Evolutionary conservation across 108 stramenopile genomes (phyloP), one percentile per base, ranked within the genome.

Genomic region (Nannochloropsis oceanica): DNA sequence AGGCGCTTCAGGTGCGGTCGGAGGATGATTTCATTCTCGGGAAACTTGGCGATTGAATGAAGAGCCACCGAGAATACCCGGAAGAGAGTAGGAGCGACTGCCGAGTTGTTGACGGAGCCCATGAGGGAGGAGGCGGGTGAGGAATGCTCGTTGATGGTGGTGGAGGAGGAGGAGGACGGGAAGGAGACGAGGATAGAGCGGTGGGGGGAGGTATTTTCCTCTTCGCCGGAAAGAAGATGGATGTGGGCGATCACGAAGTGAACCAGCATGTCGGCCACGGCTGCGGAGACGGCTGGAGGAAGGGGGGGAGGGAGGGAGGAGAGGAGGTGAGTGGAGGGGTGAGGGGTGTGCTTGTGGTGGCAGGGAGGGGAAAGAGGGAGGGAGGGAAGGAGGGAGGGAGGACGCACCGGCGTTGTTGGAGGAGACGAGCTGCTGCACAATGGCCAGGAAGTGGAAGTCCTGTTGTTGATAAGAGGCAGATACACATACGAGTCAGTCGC

Each of bases 11-110:
- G 82, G 87, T 96, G 93, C 34, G 94, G 95, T 7, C 95, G 91
- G 26, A 98, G 88, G 25, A 93, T 92, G 20, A 83, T 83, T 86
- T 98, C 98, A 81, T 98, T 97, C 44, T 94, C 92, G 12, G 95
- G 92, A 86, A 92, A 96, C 22, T 93, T 85, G 12, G 93, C 87
- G 50, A 98, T 87, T 12, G 96, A 96, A 81, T 93, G 93, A 82
- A 98, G 90, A 8, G 93, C 90, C 26, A 95, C 87, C 82, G 90
- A 92, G 89, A 94, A 93, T 79, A 95, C 86, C 25, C 92, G 87
- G 73, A 93, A 73, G n/a, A 73, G 59, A 9, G 59, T 73, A 9
- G 59, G n/a, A n/a, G 59, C 59, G 22, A 73, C 59, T n/a, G 59
- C n/a, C 18, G 59, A 73, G 10, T 18, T n/a, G 10, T 73, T 18